These are phyloP conservation scores for Rosellinia necatrix DNA, from an alignment of 2,329 filamentous ascomycete species.

Conservation along the genomic window DNA sequence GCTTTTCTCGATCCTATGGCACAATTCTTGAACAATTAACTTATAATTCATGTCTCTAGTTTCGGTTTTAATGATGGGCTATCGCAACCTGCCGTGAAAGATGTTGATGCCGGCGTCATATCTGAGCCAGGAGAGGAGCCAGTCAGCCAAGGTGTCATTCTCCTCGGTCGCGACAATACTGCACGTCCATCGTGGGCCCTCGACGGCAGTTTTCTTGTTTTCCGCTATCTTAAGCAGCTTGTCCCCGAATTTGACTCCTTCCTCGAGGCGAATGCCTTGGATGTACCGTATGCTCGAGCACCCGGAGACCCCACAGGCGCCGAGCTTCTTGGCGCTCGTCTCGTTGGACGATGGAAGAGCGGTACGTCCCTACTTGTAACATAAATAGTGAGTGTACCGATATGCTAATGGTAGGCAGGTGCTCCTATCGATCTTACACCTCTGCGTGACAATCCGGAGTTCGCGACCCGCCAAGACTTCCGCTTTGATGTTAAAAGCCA, in stretches of 20 bases:
- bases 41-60: constrained; percentile 14
- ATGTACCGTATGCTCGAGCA: background rate
- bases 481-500: constrained; percentile 41
- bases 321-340: constrained; percentile 47
- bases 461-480: constrained; percentile 46
- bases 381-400: background rate
- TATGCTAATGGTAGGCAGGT: constrained; percentile 31
- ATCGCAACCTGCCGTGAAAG: constrained; percentile 46
- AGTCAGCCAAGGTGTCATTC: constrained; percentile 42
- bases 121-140: constrained; percentile 31
- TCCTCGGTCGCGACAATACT: constrained; percentile 43
- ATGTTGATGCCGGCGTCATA: constrained; percentile 32
- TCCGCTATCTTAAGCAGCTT: constrained; percentile 50
- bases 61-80: constrained; percentile 51
- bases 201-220: constrained; percentile 51
- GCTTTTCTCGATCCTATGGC: constrained; percentile 13
- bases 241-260: constrained; percentile 51
- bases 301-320: constrained; percentile 33
- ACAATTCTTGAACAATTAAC: background rate
- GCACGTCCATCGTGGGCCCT: constrained; percentile 45
- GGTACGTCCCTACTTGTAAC: constrained; percentile 6
- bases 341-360: constrained; percentile 51
- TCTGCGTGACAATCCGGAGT: constrained; percentile 37
- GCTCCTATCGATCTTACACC: constrained; percentile 42
- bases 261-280: constrained; percentile 34